Evolutionary conservation across 1,284 basidiomycete genomes (phyloP), one percentile per base, ranked within the genome.

Genomic region (Albatrellus sp.): DNA sequence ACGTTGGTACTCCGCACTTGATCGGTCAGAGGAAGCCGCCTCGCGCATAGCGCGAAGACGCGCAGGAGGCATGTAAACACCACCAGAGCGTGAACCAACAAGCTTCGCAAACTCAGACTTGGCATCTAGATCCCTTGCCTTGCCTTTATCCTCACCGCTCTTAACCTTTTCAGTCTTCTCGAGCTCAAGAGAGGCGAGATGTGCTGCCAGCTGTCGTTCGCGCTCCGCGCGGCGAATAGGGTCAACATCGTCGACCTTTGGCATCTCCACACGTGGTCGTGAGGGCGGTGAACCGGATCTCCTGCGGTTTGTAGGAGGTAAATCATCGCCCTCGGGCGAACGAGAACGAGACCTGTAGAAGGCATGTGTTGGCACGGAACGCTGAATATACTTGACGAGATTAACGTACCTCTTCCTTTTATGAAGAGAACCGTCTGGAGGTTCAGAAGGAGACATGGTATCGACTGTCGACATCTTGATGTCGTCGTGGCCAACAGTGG

Each of bases 61-160:
- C 24, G 92, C 92, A 7, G 96, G 96, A 1, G 94, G 94, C 55
- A 99, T 84, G 60, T 99, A 99, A 9, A 96, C 90, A 29, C 94
- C 96, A 7, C 94, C 96, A 5, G 88, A 90, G 28, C 87, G 80
- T 51, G 80, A 77, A 51, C 74, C 74, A 0, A 83, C 57, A 45
- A 91, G 70, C 62, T 90, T 90, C 3, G 83, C 76, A 56, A 91
- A 90, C 62, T 90, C 87, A 20, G 79, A 78, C 58, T 80, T 66
- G 44, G 83, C 77, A 56, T 86, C 82, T 45, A 74, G 75, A 46
- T 58, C 64, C 52, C 58, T 54, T 46, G 66, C 68, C 51, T 71
- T 73, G 13, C 60, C 59, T 37, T 62, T 59, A 36, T 59, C 62
- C 44, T 70, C 16, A 32, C 17, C 35, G 35, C 32, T 43, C 37